phyloP scores from a whole-genome alignment of 2,329 filamentous ascomycete species.

The Epichloe hybrida region DNA sequence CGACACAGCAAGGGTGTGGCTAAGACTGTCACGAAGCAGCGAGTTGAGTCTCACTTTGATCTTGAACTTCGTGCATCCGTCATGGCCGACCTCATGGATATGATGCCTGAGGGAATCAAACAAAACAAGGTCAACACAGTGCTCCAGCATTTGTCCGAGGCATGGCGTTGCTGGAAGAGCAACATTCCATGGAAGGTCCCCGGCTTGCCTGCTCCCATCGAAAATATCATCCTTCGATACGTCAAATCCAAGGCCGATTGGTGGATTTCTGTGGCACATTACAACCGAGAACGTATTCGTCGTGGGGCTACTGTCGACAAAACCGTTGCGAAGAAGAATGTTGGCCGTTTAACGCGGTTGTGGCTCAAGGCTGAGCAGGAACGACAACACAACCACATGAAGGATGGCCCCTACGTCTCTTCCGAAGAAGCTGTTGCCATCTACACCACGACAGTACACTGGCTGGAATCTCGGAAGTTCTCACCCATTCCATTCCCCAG shows the following conservation, averaged over 20 bases:
- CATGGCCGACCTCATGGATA: slow-evolving; percentile 98
- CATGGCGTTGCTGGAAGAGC: slow-evolving; percentile 99
- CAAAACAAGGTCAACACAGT: slow-evolving; percentile 99
- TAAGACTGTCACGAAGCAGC: slow-evolving; percentile 97
- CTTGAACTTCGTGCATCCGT: slow-evolving; percentile 93
- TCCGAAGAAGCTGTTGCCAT: slow-evolving; percentile 98
- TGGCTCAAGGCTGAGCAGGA: slow-evolving; percentile 99
- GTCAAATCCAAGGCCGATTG: slow-evolving; percentile 99
- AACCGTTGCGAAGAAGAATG: slow-evolving; percentile 98
- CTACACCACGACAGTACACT: slow-evolving; percentile 97
- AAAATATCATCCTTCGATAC: slow-evolving; percentile 96
- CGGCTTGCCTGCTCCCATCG: slow-evolving; percentile 87
- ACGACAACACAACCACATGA: slow-evolving; percentile 98
- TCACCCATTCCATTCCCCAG: slow-evolving; percentile 97
- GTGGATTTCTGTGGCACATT: slow-evolving; percentile 99
- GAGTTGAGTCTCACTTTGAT: slow-evolving; percentile 97
- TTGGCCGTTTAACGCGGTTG: slow-evolving; percentile 82
- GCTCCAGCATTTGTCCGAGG: slow-evolving; percentile 90
- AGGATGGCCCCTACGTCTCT: slow-evolving; percentile 95
- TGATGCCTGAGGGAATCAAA: slow-evolving; percentile 99
- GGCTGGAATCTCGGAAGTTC: slow-evolving; percentile 96
- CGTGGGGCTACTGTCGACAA: slow-evolving; percentile 96
- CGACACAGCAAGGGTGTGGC: slow-evolving; percentile 97
- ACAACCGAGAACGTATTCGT: slow-evolving; percentile 94
- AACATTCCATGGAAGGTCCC: slow-evolving; percentile 99